Base-by-base conservation (phyloP, 176 grass and related monocot genomes). In the Oryza officinalis region DNA sequence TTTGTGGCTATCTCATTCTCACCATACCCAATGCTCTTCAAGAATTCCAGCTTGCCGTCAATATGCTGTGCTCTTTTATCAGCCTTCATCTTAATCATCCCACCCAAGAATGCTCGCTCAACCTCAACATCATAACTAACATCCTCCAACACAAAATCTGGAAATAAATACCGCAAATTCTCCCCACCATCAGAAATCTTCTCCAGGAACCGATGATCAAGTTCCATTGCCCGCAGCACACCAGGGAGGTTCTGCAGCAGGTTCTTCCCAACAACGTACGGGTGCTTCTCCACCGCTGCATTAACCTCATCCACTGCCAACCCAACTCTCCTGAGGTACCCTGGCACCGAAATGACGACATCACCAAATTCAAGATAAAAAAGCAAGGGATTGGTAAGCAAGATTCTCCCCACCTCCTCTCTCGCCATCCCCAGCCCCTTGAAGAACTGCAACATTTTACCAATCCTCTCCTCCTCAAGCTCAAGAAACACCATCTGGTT, bases 11-110 rank as follows among this genome's bases (percentile, higher is more conserved):
- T 75, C 72, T 88, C 80, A 57, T 98, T 98, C 82, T 88, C 87
- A 43, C 88, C 92, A 72, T 90, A 95, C 43, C 95, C 95, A 72
- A 98, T 88, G 66, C 76, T 77, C 44, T 93, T 94, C 74, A 98
- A 81, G 86, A 98, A 95, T 37, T 93, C 89, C 28, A 91, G 30
- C 75, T 93, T 98, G 11, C 14, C 70, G 37, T 84, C 82, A 23
- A 95, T 25, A 91, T 72, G 46, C 11, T 76, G 44, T 33, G 57
- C 87, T 68, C 81, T 86, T 74, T 13, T 91, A 11, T 72, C 76
- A 65, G 9, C 26, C 76, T 88, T 98, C 41, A 86, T 63, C 78
- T 91, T 92, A 38, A 83, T 75, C 60, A 98, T 76, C 32, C 79
- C 85, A 49, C 84, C 79, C 50, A 86, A 37, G 64, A 98, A 95